phyloP scores from a whole-genome alignment of 2,329 filamentous ascomycete species.

The Aspergillaceae sp. region DNA sequence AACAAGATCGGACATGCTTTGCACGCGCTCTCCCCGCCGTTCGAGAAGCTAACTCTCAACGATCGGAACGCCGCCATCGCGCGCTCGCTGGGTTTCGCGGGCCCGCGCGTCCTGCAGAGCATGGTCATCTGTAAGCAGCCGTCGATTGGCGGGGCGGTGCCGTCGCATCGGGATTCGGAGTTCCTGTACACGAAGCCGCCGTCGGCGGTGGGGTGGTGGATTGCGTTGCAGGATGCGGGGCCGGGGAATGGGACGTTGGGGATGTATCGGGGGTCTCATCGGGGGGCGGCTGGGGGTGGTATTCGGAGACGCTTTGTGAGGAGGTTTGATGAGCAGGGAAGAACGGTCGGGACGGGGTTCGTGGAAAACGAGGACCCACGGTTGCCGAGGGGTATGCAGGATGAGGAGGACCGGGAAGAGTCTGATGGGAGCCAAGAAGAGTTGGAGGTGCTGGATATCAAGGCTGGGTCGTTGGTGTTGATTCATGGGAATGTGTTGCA shows the following conservation, averaged over 20 bases:
- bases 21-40: constrained; percentile 60
- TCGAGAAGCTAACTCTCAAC: constrained; percentile 45
- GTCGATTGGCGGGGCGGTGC: constrained; percentile 86
- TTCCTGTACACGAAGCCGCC: constrained; percentile 88
- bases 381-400: constrained; percentile 52
- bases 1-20: constrained; percentile 83
- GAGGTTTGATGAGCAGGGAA: constrained; percentile 14
- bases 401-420: constrained; percentile 29
- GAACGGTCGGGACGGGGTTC: constrained; percentile 55
- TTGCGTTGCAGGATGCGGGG: constrained; percentile 87
- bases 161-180: constrained; percentile 82
- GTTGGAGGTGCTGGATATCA: constrained; percentile 77
- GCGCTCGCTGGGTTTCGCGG: constrained; percentile 59
- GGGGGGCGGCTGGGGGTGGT: constrained; percentile 49
- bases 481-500: constrained; percentile 95
- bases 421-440: constrained; percentile 26
- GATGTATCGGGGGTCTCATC: constrained; percentile 74
- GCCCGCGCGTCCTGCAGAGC: constrained; percentile 75
- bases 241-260: constrained; percentile 78
- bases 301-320: constrained; percentile 70
- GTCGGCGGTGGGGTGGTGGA: constrained; percentile 91
- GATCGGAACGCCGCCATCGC: constrained; percentile 56
- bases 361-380: constrained; percentile 56
- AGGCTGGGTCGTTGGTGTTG: constrained; percentile 79
- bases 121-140: constrained; percentile 99